Evolutionary conservation across 345 rosid species (phyloP), one percentile per base, ranked within the genome.

Genomic region (Citrus hindsii): DNA sequence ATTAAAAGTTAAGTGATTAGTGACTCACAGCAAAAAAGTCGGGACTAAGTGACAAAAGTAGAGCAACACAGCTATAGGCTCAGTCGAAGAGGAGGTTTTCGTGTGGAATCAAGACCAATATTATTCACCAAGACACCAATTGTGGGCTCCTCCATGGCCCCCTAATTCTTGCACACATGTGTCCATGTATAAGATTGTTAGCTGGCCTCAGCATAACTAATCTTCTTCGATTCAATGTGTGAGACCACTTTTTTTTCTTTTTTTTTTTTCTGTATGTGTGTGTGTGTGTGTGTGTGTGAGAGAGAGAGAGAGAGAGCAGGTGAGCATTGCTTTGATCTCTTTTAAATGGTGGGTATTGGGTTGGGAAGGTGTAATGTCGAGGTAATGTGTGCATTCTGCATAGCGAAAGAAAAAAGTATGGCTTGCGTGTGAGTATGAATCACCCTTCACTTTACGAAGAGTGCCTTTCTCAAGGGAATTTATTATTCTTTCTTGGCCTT

Each of bases 401-500:
- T 13, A 46, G 51, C 0, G 18, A 46, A 13, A 46, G 51, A 46
- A 46, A 46, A 46, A 13, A 3, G 37, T 46, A 1, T 46, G 16
- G 51, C 51, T 46, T 46, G 51, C 51, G 51, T 46, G 51, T 46
- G 51, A 46, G 18, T 46, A 46, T 46, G 51, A 13, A 12, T 3
- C 18, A 46, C 51, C 51, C 51, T 12, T 3, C 51, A 0, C 51
- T 46, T 46, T 3, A 12, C 51, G 1, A 3, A 46, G 51, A 7
- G 25, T 56, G 25, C 25, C 24, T 22, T 56, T 56, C 9, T 2
- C 4, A 58, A 40, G 33, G 66, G 80, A 81, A 84, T 77, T 79
- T 83, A n/a, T n/a, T n/a, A 67, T 81, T 77, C 86, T 46, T 71
- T 55, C 25, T 28, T 62, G 72, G 69, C 67, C 32, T 56, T 70